phyloP scores from a whole-genome alignment of 805 yeast genomes.

The Zygosaccharomyces siamensis region DNA sequence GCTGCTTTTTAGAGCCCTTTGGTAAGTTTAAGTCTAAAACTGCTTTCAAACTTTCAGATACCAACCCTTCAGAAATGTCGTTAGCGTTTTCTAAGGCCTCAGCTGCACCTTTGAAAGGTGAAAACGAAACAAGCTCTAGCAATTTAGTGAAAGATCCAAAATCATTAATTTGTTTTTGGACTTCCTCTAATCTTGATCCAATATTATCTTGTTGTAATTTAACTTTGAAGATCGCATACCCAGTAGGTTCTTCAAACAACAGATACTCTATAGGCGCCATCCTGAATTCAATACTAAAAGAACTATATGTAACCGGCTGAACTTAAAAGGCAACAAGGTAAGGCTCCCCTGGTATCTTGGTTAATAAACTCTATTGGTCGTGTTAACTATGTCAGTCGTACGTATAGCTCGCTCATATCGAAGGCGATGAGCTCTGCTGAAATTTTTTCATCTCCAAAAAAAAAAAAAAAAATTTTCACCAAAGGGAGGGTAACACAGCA shows the following conservation, averaged over 20 bases:
- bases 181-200: conserved; percentile 88
- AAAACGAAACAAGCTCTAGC: conserved; percentile 89
- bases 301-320: background rate
- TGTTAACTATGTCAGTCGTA: background rate
- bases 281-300: conserved; percentile 5
- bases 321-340: background rate
- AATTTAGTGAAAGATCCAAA: conserved; percentile 84
- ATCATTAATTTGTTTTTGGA: conserved; percentile 84
- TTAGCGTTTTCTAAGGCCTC: conserved; percentile 98
- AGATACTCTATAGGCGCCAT: conserved; percentile 83
- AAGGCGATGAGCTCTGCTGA: background rate
- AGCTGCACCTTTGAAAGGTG: conserved; percentile 99
- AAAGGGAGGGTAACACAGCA: background rate
- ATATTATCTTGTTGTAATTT: conserved; percentile 90
- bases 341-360: background rate
- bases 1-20: conserved; percentile 54
- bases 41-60: conserved; percentile 85
- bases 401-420: background rate
- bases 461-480: background rate
- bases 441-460: background rate
- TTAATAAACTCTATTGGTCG: background rate
- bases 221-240: conserved; percentile 94
- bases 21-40: conserved; percentile 90
- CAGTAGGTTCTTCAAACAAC: conserved; percentile 97
- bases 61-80: conserved; percentile 95